Percentiles rank a stretch among this genome's conserved stretches.
Evolutionary conservation across 805 yeast species (phyloP).

Genomic region (Tetrapisispora fleetii): DNA sequence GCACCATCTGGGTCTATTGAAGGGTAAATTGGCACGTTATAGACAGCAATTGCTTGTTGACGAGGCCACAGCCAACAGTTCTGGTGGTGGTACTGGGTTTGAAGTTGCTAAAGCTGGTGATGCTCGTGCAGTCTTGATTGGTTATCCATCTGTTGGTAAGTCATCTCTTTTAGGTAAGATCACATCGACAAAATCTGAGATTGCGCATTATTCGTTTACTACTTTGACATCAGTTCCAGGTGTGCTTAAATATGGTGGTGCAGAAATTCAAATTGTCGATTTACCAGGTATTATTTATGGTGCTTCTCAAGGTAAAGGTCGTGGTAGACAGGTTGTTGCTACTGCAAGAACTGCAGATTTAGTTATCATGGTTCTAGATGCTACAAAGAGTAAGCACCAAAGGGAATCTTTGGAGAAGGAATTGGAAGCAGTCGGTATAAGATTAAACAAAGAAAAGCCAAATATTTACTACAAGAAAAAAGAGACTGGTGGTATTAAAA

Average conservation of each 20-base stretch:
- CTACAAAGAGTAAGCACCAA: slow-evolving; percentile 88
- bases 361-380: slow-evolving; percentile 87
- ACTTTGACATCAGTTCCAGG: slow-evolving; percentile 96
- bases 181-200: slow-evolving; percentile 88
- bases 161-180: slow-evolving; percentile 82
- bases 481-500: slow-evolving; percentile 85
- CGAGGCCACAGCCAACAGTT: slow-evolving; percentile 54
- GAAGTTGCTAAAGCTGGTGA: slow-evolving; percentile 95
- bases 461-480: slow-evolving; percentile 66
- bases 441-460: slow-evolving; percentile 75
- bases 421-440: slow-evolving; percentile 86
- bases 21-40: slow-evolving; percentile 89
- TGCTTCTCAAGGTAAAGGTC: slow-evolving; percentile 93
- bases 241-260: slow-evolving; percentile 88
- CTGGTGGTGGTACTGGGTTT: slow-evolving; percentile 78
- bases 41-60: slow-evolving; percentile 90
- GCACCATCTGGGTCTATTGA: slow-evolving; percentile 86
- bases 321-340: slow-evolving; percentile 94
- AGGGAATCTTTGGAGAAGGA: slow-evolving; percentile 79
- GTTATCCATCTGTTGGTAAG: slow-evolving; percentile 97
- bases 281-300: slow-evolving; percentile 96
- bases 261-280: slow-evolving; percentile 95
- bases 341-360: slow-evolving; percentile 93
- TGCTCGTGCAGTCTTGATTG: slow-evolving; percentile 90
- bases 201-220: slow-evolving; percentile 92